Conservation (phyloP, 768 basidiomycete species). For the Suillus americanus region DNA sequence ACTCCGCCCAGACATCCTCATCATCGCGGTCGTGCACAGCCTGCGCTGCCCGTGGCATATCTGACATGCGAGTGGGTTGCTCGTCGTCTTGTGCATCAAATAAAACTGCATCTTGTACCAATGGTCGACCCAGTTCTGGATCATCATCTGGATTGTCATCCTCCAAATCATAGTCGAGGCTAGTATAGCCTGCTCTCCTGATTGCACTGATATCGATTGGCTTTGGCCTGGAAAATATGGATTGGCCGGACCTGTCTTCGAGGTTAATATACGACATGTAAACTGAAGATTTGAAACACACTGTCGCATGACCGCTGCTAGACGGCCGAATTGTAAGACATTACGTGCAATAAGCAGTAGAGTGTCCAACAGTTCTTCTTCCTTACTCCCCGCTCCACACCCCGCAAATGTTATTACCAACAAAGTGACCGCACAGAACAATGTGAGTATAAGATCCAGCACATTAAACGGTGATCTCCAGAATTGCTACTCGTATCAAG, state of each 20-base stretch:
- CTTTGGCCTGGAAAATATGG: constrained; percentile 83
- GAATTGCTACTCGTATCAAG: constrained; percentile 68
- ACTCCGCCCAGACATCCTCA: constrained; percentile 72
- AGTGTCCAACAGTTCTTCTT: constrained; percentile 93
- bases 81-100: constrained; percentile 56
- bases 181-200: constrained; percentile 58
- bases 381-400: constrained; percentile 79
- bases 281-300: constrained; percentile 39
- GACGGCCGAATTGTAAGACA: constrained; percentile 86
- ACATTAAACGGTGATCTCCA: constrained; percentile 94
- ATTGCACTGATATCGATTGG: constrained; percentile 80
- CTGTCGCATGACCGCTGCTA: constrained; percentile 94
- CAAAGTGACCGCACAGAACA: constrained; percentile 87
- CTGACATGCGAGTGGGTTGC: constrained; percentile 35
- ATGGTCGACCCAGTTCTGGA: constrained; percentile 52
- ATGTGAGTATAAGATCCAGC: constrained; percentile 83
- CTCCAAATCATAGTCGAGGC: constrained; percentile 71
- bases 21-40: constrained; percentile 56
- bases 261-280: constrained; percentile 3
- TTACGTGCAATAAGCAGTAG: constrained; percentile 90
- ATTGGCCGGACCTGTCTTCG: constrained; percentile 71
- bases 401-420: constrained; percentile 87
- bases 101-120: constrained; percentile 58
- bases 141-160: constrained; percentile 51
- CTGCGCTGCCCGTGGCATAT: constrained; percentile 62